These are phyloP conservation scores for Globisporangium viniferum DNA, from an alignment of 352 stramenopile species.

Conservation along the genomic window DNA sequence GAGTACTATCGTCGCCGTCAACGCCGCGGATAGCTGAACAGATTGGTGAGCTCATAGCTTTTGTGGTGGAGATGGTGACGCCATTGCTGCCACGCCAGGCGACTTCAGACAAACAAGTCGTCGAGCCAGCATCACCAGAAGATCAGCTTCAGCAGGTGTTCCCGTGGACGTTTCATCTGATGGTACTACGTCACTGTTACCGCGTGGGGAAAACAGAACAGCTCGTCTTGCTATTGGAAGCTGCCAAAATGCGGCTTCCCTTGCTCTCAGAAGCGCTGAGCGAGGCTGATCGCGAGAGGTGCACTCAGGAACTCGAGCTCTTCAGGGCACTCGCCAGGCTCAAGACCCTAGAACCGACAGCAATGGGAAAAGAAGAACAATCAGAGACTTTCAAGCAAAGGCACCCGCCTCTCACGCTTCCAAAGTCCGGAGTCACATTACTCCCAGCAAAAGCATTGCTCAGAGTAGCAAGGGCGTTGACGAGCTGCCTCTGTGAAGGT, in stretches of 20 bases:
- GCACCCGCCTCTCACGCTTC: background rate
- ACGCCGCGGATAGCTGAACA: background rate
- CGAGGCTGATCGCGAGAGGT: conserved; percentile 8
- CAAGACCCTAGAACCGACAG: background rate
- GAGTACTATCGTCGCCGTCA: conserved; percentile 9
- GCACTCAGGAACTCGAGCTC: conserved; percentile 23
- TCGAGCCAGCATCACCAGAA: background rate
- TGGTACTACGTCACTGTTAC: conserved; percentile 25
- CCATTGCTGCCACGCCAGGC: conserved; percentile 19
- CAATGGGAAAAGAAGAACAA: too few relatives aligned
- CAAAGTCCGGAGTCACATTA: background rate
- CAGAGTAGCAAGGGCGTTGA: conserved; percentile 19
- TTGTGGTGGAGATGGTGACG: conserved; percentile 32
- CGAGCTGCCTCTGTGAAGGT: conserved; percentile 23
- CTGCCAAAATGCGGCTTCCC: conserved; percentile 18
- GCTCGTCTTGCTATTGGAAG: conserved; percentile 23
- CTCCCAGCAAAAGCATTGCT: conserved; percentile 1
- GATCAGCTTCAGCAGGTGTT: conserved; percentile 15
- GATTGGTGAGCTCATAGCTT: conserved; percentile 29
- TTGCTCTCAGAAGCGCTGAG: background rate
- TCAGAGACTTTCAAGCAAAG: background rate
- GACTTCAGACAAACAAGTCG: background rate
- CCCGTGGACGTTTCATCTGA: conserved; percentile 33
- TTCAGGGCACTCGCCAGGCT: conserved; percentile 22
- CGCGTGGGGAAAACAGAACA: conserved; percentile 20